Evolutionary conservation across 176 grass and related monocot genomes (phyloP), one percentile per base, ranked within the genome.

Genomic region (Phyllostachys edulis): DNA sequence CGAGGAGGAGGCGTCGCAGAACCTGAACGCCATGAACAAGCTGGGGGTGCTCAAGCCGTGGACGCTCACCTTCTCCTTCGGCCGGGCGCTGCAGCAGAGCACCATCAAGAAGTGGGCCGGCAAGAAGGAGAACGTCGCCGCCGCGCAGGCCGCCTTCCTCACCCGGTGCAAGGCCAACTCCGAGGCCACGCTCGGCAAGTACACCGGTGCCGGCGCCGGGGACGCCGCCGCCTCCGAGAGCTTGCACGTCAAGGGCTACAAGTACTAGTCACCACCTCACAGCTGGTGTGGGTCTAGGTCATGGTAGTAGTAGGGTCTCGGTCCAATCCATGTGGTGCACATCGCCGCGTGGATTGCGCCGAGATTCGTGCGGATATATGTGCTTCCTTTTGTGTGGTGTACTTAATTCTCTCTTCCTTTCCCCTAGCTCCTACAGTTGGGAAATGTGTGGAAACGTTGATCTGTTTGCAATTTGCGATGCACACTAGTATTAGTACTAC

Each of bases 21-120:
- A 98, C 69, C 87, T 98, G 51, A 64, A 95, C 41, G 93, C 96
- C 7, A 93, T 98, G 96, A 95, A 98, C 93, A 95, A 91, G 86
- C 87, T 98, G 26, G 44, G 77, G 27, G 96, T 98, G 89, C 71
- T 90, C 66, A 98, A 90, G 89, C 96, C 96, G 1, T 98, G 96
- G 96, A 90, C 93, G 44, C 76, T 95, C 60, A 85, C 96, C 55
- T 98, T 98, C 89, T 98, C 96, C 55, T 98, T 95, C 63, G 96
- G 96, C 60, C 89, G 96, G 67, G 96, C 93, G 75, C 85, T 98
- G 82, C 96, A 95, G 85, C 85, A 89, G 87, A 98, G 96, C 87
- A 95, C 96, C 2, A 91, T 98, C 89, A 98, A 95, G 96, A 98
- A 95, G 85, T 98, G 96, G 96, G 77, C 37, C 16, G 91, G 93